Conservation (phyloP, 2,329 filamentous ascomycete genomes). For the Pyricularia grisea region DNA sequence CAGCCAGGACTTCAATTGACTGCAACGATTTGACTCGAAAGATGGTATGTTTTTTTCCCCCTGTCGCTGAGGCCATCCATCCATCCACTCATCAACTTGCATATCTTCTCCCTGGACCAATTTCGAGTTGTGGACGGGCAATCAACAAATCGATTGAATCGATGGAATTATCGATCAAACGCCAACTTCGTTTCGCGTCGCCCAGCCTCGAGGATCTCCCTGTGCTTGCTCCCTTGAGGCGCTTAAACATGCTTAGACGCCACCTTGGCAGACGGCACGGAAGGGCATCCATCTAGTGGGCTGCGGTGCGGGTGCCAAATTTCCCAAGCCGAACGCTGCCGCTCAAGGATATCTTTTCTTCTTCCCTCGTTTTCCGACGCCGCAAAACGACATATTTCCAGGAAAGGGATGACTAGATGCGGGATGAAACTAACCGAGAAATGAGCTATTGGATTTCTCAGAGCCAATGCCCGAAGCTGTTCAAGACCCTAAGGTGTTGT, state of each 20-base stretch:
- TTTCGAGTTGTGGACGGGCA: neutral
- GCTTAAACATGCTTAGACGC: neutral
- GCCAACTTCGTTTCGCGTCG: neutral
- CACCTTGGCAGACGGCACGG: neutral
- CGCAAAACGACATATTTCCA: neutral
- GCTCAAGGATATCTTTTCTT: neutral
- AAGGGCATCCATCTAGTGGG: neutral
- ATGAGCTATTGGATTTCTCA: neutral
- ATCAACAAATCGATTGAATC: neutral
- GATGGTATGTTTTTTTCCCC: too few species aligned
- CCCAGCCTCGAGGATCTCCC: neutral
- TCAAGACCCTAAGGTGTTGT: neutral
- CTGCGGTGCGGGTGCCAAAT: neutral
- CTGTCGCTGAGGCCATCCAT: neutral
- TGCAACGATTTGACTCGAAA: too few species aligned
- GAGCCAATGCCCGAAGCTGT: neutral
- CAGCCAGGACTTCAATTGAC: neutral
- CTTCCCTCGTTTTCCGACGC: neutral
- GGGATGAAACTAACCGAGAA: neutral
- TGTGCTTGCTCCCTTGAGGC: slow-evolving; percentile 1
- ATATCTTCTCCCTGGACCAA: neutral
- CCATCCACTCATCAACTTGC: neutral
- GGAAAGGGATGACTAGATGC: neutral
- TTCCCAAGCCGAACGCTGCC: neutral
- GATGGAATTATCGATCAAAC: neutral